These are phyloP conservation scores for Phytopythium cucurbitacearum DNA, from an alignment of 352 stramenopile genomes.

Conservation along the genomic window DNA sequence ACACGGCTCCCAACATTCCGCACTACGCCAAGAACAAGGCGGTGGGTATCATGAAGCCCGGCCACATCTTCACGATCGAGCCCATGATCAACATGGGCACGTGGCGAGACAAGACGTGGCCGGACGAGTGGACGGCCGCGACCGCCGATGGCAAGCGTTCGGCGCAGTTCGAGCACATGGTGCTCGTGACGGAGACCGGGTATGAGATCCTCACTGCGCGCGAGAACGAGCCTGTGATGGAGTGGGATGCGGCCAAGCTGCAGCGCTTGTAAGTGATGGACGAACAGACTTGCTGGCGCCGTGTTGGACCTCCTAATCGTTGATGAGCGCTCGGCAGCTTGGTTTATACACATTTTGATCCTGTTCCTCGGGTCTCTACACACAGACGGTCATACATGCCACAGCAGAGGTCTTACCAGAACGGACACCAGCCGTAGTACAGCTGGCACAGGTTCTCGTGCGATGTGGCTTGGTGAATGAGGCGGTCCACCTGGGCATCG, in stretches of 20 bases:
- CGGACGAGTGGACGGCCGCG: conserved; percentile 96
- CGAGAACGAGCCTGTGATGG: conserved; percentile 71
- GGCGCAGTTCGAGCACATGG: conserved; percentile 96
- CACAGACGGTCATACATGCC: not conserved
- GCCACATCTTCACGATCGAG: conserved; percentile 98
- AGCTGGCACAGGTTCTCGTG: conserved; percentile 99
- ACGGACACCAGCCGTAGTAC: conserved; percentile 98
- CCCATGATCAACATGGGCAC: conserved; percentile 97
- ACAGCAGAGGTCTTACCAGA: conserved; percentile 50
- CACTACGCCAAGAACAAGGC: conserved; percentile 98
- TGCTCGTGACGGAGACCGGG: conserved; percentile 94
- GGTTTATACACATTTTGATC: not conserved
- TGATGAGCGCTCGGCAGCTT: not conserved
- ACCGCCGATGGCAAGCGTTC: conserved; percentile 93
- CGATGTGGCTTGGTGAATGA: conserved; percentile 98
- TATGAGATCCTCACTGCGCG: conserved; percentile 94
- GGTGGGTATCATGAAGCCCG: conserved; percentile 92
- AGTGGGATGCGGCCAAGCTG: conserved; percentile 68
- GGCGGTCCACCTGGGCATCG: conserved; percentile 94
- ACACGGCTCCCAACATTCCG: conserved; percentile 95
- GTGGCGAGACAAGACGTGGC: conserved; percentile 89
- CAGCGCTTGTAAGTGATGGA: conserved; percentile 30
- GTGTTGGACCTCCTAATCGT: not conserved
- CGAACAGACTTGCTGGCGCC: too few relatives aligned
- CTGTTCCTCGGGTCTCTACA: not conserved